Evolutionary conservation across 495 filamentous ascomycete genomes (phyloP).

Genomic region (Cryomyces minteri): DNA sequence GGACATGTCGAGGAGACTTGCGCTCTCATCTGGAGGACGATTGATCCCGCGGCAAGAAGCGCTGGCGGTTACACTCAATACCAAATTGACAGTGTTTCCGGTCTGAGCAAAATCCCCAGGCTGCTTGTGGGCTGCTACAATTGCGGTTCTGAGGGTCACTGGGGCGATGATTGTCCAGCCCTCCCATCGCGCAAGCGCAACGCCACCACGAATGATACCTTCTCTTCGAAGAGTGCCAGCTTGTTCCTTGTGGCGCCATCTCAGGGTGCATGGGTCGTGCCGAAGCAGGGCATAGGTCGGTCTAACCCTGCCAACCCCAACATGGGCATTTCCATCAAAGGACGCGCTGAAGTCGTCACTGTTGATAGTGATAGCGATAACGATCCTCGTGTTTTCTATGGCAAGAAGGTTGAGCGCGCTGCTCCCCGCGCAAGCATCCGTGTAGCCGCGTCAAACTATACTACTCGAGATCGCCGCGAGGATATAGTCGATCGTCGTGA

Average conservation of each 20-base stretch:
- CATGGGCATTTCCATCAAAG: background rate
- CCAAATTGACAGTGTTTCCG: background rate
- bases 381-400: background rate
- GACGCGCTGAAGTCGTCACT: background rate
- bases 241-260: background rate
- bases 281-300: too few relatives aligned
- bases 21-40: slow-evolving; percentile 3
- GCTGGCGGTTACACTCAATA: too few relatives aligned
- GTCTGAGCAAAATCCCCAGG: background rate
- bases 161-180: slow-evolving; percentile 3
- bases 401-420: background rate
- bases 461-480: background rate
- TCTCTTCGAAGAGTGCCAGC: background rate
- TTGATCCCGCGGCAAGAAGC: background rate
- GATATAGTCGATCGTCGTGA: background rate
- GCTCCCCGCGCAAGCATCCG: background rate
- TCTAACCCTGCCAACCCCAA: background rate
- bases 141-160: slow-evolving; percentile 3
- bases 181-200: background rate
- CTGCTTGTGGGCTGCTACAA: slow-evolving; percentile 6
- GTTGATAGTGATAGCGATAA: background rate
- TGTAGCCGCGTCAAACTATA: background rate
- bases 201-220: background rate
- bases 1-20: slow-evolving; percentile 7
- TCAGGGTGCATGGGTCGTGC: background rate